Conservation (phyloP, 2,329 filamentous ascomycete genomes). For the Xylariaceae sp. region DNA sequence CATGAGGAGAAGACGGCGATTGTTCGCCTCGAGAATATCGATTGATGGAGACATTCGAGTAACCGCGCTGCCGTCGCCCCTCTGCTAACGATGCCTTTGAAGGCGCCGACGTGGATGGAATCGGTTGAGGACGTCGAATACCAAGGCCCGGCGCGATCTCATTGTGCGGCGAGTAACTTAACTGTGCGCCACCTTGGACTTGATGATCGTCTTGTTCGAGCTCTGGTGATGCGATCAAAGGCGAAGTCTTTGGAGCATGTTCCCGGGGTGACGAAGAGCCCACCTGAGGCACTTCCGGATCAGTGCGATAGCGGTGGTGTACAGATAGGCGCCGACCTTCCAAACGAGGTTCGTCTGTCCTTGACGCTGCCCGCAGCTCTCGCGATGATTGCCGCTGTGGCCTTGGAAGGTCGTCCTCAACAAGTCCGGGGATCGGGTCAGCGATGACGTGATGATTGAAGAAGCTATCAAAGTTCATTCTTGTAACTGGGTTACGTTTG, state of each 20-base stretch:
- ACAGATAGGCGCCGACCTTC: conserved; percentile 35
- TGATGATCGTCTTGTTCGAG: conserved; percentile 29
- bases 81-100: conserved; percentile 36
- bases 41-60: conserved; percentile 39
- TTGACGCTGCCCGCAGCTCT: conserved; percentile 33
- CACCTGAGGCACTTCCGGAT: conserved; percentile 35
- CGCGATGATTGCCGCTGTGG: conserved; percentile 32
- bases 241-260: conserved; percentile 38
- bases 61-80: conserved; percentile 35
- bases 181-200: conserved; percentile 22
- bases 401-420: conserved; percentile 67
- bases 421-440: conserved; percentile 72
- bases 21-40: conserved; percentile 31
- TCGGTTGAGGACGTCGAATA: conserved; percentile 45
- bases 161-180: conserved; percentile 41
- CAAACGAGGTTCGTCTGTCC: conserved; percentile 29
- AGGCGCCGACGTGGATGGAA: conserved; percentile 48
- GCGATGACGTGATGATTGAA: conserved; percentile 72
- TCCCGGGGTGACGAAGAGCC: conserved; percentile 41
- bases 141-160: conserved; percentile 48
- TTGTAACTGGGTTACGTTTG: conserved; percentile 79
- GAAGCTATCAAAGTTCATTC: conserved; percentile 81
- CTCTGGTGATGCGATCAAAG: conserved; percentile 41
- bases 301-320: conserved; percentile 38
- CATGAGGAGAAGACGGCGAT: conserved; percentile 32